phyloP scores from a whole-genome alignment of 306 rosid genomes.

The Quercus robur region DNA sequence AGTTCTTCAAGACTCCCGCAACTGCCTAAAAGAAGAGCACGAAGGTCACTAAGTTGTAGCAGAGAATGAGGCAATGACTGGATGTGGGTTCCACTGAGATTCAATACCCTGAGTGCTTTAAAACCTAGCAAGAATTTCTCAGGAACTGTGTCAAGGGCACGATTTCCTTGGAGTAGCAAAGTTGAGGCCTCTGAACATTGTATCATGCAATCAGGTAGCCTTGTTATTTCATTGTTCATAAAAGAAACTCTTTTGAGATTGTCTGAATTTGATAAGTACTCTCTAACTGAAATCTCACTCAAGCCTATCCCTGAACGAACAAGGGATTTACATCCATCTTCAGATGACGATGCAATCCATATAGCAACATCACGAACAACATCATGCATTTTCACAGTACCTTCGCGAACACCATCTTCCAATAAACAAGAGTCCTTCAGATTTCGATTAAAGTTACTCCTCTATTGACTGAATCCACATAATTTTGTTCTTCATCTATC shows the following conservation, averaged over 20 bases:
- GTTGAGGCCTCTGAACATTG: conserved; percentile 10
- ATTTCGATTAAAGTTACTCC: not conserved
- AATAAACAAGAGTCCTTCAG: not conserved
- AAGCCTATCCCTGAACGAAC: conserved; percentile 13
- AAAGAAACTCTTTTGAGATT: conserved; percentile 11
- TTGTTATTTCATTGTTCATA: conserved; percentile 6
- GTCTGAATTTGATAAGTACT: not conserved
- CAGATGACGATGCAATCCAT: not conserved
- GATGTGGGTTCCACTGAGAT: conserved; percentile 1
- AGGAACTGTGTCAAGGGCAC: not conserved
- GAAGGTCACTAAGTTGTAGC: conserved; percentile 1
- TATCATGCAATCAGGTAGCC: not conserved
- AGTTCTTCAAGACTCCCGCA: conserved; percentile 11
- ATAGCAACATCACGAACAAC: conserved; percentile 2
- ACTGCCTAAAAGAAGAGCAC: conserved; percentile 4
- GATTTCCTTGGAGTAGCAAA: conserved; percentile 7
- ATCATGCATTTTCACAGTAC: not conserved
- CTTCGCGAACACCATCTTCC: not conserved
- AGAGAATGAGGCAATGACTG: not conserved
- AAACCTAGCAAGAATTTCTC: conserved; percentile 7
- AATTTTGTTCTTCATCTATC: not conserved
- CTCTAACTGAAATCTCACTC: not conserved
- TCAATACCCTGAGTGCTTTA: conserved; percentile 4
- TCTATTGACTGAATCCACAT: not conserved
- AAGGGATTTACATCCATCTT: not conserved